Evolutionary conservation across 164 flowering plant species (phyloP), one percentile per base, ranked within the genome.

Genomic region (Chimonanthus praecox): DNA sequence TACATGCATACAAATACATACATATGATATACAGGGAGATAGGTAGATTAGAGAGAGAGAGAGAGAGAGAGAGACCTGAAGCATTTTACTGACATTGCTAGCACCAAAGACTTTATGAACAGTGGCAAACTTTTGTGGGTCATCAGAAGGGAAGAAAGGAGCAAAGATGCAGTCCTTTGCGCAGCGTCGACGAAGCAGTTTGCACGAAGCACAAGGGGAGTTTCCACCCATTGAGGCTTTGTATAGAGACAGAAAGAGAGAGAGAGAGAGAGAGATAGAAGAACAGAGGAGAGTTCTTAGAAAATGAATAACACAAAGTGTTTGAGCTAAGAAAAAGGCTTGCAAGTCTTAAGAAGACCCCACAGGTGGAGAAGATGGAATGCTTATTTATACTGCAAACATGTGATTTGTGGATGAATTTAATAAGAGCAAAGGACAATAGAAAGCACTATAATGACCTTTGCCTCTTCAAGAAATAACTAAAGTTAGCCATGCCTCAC

Each of bases 191-290:
- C 98, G 79, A 70, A 94, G 73, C 73, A 94, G 69, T 73, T 94
- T 94, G 92, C 98, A 94, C 58, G 98, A 92, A 68, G 97, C 98
- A 49, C 98, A 94, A 0, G 98, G 98, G 7, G 95, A 89, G 72
- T 78, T 84, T 48, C 92, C 94, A 0, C 87, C 93, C 92, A 87
- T 87, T 16, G 50, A 7, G 33, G 7, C 15, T 51, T 43, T 43
- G n/a, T 47, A 61, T 49, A n/a, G 67, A 61, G 67, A 13, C 16
- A 46, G 73, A 66, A 9, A 9, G 46, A 63, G 66, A 0, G 4
- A 11, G n/a, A 54, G 15, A 16, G 60, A 54, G 60, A 54, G 3
- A 33, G 33, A 33, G 33, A 33, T 0, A 33, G 33, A 20, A 20
- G 33, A 33, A 33, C 33, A 33, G 33, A 33, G 33, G 33, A 33